These are phyloP conservation scores for Populus hybrid DNA, from an alignment of 441 rosid genomes.

Conservation along the genomic window DNA sequence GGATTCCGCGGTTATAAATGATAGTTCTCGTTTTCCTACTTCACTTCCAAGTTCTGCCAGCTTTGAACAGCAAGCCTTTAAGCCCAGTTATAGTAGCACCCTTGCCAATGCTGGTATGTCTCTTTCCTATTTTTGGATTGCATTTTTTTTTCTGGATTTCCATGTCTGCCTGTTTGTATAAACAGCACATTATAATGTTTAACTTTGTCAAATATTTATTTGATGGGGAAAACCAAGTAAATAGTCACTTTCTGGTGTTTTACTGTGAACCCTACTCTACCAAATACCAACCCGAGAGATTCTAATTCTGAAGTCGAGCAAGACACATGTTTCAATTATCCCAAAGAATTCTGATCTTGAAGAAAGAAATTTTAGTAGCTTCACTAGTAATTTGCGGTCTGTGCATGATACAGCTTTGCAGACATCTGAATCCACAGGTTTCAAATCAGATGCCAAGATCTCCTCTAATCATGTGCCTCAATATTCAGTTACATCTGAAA, in stretches of 20 bases:
- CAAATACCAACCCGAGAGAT: slow-evolving; percentile 32
- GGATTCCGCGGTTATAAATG: slow-evolving; percentile 26
- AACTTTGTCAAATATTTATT: slow-evolving; percentile 11
- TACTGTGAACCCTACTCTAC: slow-evolving; percentile 41
- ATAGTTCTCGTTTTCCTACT: slow-evolving; percentile 14
- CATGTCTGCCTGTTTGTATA: neutral
- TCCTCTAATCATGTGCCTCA: slow-evolving; percentile 34
- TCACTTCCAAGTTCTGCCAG: slow-evolving; percentile 31
- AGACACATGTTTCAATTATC: slow-evolving; percentile 27
- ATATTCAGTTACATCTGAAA: slow-evolving; percentile 46
- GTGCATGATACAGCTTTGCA: slow-evolving; percentile 30
- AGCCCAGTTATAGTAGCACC: slow-evolving; percentile 26
- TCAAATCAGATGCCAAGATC: slow-evolving; percentile 40
- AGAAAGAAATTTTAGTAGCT: slow-evolving; percentile 45
- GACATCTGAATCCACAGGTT: slow-evolving; percentile 45
- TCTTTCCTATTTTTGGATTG: slow-evolving; percentile 30
- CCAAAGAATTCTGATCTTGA: slow-evolving; percentile 28
- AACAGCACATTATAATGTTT: neutral
- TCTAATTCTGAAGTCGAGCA: slow-evolving; percentile 41
- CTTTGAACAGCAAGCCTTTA: slow-evolving; percentile 25
- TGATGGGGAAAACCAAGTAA: slow-evolving; percentile 19
- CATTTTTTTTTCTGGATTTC: slow-evolving; percentile 8
- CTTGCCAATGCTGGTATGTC: slow-evolving; percentile 31
- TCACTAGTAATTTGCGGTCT: slow-evolving; percentile 37
- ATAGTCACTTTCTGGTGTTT: slow-evolving; percentile 17